Base-by-base conservation (phyloP, 257 asterid genomes). In the Catharanthus roseus region DNA sequence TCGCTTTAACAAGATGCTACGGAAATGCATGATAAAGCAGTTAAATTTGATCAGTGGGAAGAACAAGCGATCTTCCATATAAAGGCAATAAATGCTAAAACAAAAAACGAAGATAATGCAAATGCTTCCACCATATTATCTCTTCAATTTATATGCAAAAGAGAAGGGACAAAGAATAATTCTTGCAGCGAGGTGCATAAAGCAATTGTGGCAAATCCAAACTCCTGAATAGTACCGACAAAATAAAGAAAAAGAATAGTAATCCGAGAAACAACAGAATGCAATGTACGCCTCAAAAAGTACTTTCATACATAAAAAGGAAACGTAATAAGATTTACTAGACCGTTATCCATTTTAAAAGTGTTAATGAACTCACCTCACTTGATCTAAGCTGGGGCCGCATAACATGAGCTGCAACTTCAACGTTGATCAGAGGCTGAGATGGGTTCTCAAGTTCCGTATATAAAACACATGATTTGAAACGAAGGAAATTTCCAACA, bases 391-490 rank as follows among this genome's bases (percentile, higher is more conserved):
- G 86, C 83, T 93, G 97, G 16, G 98, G 98, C 51, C 88, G 81
- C 77, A 85, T 86, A 72, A 93, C 98, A 76, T 87, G 97, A 71
- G 98, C 98, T 9, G 84, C 90, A 67, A 90, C 98, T 85, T 93
- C 98, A 69, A 93, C 96, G 41, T 93, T 90, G 50, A 93, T 93
- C 83, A 86, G 69, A 66, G 96, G 96, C 74, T 75, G 81, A 16
- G 54, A 67, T 29, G 84, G 84, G 72, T 85, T 81, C 71, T 88
- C 93, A 28, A 82, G 92, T 72, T 93, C 96, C 16, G 96, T 87
- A 74, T 78, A 93, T 86, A 93, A 56, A 75, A 93, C 93, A 50
- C 93, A 86, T 12, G 98, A 93, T 66, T 93, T 90, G 84, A 93
- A 83, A 63, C 95, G 95, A 42, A 93, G 95, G 73, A 93, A 93